phyloP scores from a whole-genome alignment of 768 basidiomycete species.

The Pleurotus eryngii region DNA sequence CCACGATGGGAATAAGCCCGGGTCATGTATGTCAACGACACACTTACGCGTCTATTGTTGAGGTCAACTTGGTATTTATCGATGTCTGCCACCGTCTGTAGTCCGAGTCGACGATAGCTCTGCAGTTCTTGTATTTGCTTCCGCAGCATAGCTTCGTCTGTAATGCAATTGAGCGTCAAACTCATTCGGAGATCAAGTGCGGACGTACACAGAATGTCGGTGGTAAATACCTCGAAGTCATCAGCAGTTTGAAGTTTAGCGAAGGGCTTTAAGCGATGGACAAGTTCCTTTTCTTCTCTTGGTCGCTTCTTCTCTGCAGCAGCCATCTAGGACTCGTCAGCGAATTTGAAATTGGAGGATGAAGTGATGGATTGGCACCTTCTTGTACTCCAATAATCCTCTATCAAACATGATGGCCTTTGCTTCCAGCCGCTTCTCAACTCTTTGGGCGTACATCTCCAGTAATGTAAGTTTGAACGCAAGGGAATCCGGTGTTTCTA shows the following conservation, averaged over 20 bases:
- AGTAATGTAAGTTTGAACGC: constrained; percentile 85
- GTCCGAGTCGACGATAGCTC: constrained; percentile 81
- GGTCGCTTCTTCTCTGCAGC: constrained; percentile 87
- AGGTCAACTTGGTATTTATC: constrained; percentile 83
- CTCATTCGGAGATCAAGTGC: too few species aligned
- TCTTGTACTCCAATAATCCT: constrained; percentile 90
- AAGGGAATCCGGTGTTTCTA: constrained; percentile 82
- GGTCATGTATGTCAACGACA: background rate
- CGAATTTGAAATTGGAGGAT: background rate
- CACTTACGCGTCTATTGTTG: constrained; percentile 60
- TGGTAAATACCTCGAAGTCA: constrained; percentile 85
- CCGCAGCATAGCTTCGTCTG: constrained; percentile 85
- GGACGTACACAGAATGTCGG: constrained; percentile 84
- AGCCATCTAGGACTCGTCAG: constrained; percentile 59
- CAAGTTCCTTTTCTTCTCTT: constrained; percentile 88
- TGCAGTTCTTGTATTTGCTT: constrained; percentile 91
- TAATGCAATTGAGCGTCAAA: background rate
- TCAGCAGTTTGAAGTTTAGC: constrained; percentile 86
- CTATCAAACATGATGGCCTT: constrained; percentile 92
- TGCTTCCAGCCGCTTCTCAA: constrained; percentile 79
- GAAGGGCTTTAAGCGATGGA: constrained; percentile 87
- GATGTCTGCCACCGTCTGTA: constrained; percentile 83
- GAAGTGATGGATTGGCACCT: constrained; percentile 46
- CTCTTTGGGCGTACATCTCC: constrained; percentile 87
- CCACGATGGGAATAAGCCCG: background rate